Percentiles rank a stretch among this genome's conserved stretches.
These are phyloP conservation scores for Cryptococcus sp. DNA, from an alignment of 1,284 basidiomycete species.

Conservation along the genomic window DNA sequence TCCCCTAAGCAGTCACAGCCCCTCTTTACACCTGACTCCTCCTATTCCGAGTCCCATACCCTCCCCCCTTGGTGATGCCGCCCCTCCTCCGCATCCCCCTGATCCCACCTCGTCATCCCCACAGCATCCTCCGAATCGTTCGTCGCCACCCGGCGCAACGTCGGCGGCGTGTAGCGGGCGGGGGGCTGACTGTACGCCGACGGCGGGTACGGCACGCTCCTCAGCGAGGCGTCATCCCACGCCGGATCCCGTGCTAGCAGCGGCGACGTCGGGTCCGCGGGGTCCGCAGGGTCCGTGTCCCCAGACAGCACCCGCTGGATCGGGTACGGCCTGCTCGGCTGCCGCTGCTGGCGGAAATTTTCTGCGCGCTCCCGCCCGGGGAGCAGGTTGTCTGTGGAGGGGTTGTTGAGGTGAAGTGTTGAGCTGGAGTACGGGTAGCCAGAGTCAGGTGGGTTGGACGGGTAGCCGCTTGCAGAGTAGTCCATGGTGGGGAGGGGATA, in stretches of 20 bases:
- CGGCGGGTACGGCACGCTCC: slow-evolving; percentile 21
- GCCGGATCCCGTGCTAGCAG: slow-evolving; percentile 15
- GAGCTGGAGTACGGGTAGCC: slow-evolving; percentile 9
- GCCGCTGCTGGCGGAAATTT: slow-evolving; percentile 13
- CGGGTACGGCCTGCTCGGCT: slow-evolving; percentile 17
- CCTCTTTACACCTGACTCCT: too few species aligned
- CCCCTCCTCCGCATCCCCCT: slow-evolving; percentile 9
- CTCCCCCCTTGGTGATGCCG: background rate
- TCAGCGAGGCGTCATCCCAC: slow-evolving; percentile 1
- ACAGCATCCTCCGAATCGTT: slow-evolving; percentile 9
- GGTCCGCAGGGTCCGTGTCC: slow-evolving; percentile 14
- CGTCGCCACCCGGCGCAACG: slow-evolving; percentile 18
- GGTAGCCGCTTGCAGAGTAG: slow-evolving; percentile 12
- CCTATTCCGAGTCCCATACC: too few species aligned
- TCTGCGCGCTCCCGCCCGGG: slow-evolving; percentile 19
- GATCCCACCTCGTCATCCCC: slow-evolving; percentile 20
- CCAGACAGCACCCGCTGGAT: background rate
- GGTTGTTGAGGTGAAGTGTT: slow-evolving; percentile 17
- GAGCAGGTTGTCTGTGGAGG: slow-evolving; percentile 41
- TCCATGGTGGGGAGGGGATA: slow-evolving; percentile 25
- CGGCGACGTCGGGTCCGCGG: slow-evolving; percentile 17
- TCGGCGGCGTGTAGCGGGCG: slow-evolving; percentile 20
- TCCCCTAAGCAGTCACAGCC: too few species aligned
- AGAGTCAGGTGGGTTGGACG: slow-evolving; percentile 18
- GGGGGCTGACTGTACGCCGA: slow-evolving; percentile 21